Evolutionary conservation across 495 filamentous ascomycete species (phyloP).

Genomic region (Xylaria intraflava): DNA sequence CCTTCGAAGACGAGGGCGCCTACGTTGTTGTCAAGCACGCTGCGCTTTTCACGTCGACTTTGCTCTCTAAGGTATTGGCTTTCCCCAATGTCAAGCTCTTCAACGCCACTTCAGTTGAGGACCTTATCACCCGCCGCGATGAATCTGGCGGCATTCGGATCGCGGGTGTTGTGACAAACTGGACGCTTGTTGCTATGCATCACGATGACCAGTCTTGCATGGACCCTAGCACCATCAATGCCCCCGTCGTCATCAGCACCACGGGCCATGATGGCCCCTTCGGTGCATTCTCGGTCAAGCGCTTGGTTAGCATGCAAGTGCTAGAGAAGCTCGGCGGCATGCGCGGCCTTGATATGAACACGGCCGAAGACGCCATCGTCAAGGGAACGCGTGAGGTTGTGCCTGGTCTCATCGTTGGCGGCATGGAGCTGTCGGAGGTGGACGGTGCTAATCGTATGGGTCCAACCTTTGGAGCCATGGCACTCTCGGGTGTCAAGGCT

Average conservation of each 20-base stretch:
- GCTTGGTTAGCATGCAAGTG: slow-evolving; percentile 72
- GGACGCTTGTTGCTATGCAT: slow-evolving; percentile 85
- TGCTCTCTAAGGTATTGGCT: slow-evolving; percentile 68
- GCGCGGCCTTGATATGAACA: slow-evolving; percentile 86
- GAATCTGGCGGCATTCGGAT: slow-evolving; percentile 53
- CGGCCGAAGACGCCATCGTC: slow-evolving; percentile 84
- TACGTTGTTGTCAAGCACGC: slow-evolving; percentile 92
- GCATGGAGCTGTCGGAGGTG: slow-evolving; percentile 87
- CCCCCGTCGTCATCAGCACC: slow-evolving; percentile 75
- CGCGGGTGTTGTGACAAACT: slow-evolving; percentile 88
- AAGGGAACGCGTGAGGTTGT: slow-evolving; percentile 82
- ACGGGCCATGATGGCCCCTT: slow-evolving; percentile 90
- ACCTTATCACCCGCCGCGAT: slow-evolving; percentile 68
- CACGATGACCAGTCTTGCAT: slow-evolving; percentile 91
- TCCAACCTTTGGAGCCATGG: slow-evolving; percentile 59
- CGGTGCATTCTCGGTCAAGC: slow-evolving; percentile 82
- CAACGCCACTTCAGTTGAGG: slow-evolving; percentile 87
- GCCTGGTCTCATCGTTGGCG: slow-evolving; percentile 81
- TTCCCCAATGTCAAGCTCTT: slow-evolving; percentile 93
- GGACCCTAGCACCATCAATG: slow-evolving; percentile 95
- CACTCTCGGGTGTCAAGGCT: slow-evolving; percentile 75
- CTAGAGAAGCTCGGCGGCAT: slow-evolving; percentile 81
- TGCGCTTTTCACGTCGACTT: slow-evolving; percentile 80
- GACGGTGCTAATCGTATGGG: slow-evolving; percentile 82
- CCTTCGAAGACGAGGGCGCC: slow-evolving; percentile 81